Conservation (phyloP, 306 rosid genomes). For the Lupinus albus region DNA sequence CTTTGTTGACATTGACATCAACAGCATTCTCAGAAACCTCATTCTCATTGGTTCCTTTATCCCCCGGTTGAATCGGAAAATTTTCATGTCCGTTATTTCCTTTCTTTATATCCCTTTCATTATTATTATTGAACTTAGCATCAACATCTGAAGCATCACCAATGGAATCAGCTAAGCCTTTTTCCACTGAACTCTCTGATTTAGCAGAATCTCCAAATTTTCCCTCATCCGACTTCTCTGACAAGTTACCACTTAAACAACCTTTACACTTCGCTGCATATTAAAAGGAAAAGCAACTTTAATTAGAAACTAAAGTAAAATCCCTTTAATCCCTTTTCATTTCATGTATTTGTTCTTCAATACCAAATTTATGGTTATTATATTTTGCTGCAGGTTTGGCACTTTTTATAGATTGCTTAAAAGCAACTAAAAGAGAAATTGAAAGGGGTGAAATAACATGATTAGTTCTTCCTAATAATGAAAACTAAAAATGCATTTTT, state of each 20-base stretch:
- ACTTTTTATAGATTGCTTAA: background rate
- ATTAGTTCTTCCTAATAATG: background rate
- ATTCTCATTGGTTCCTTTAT: constrained; percentile 41
- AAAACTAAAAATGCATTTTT: background rate
- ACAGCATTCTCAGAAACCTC: constrained; percentile 44
- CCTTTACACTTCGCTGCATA: constrained; percentile 73
- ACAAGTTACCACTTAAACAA: constrained; percentile 63
- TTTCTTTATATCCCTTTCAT: constrained; percentile 46
- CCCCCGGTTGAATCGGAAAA: constrained; percentile 38
- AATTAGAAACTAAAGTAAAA: constrained; percentile 21
- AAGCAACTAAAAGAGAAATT: background rate
- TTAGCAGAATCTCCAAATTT: constrained; percentile 56
- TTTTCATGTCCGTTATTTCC: constrained; percentile 38
- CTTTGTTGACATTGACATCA: constrained; percentile 22
- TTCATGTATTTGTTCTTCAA: background rate
- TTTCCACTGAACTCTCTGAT: constrained; percentile 55
- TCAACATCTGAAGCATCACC: constrained; percentile 59
- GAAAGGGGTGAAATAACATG: background rate
- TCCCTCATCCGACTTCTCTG: constrained; percentile 66
- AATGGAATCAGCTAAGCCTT: constrained; percentile 47
- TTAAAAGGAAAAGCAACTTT: constrained; percentile 31
- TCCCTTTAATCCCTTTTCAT: background rate
- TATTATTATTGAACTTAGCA: constrained; percentile 36
- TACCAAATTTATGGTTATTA: background rate
- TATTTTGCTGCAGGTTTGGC: background rate